These are phyloP conservation scores for Hypoxylon sp. DNA, from an alignment of 2,329 filamentous ascomycete genomes.

Conservation along the genomic window DNA sequence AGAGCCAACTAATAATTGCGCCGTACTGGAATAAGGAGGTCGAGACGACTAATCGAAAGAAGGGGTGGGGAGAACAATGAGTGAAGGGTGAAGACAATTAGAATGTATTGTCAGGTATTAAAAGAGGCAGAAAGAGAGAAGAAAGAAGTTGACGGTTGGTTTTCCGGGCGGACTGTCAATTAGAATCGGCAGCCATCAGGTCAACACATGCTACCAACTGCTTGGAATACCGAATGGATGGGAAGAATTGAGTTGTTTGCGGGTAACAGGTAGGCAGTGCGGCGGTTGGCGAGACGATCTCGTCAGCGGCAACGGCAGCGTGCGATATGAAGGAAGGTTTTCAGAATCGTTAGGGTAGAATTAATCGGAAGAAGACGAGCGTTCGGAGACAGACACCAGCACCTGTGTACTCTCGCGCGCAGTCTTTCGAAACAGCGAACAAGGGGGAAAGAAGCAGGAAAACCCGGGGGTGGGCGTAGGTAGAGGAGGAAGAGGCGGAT, in stretches of 20 bases:
- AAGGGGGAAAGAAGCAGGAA: conserved; percentile 43
- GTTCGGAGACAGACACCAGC: conserved; percentile 43
- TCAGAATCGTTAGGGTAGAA: conserved; percentile 44
- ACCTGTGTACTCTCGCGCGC: conserved; percentile 40
- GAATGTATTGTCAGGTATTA: conserved; percentile 47
- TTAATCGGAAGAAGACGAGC: conserved; percentile 39
- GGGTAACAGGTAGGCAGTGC: conserved; percentile 35
- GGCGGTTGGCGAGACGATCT: conserved; percentile 48
- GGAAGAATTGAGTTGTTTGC: conserved; percentile 42
- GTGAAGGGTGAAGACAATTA: conserved; percentile 37
- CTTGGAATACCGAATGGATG: conserved; percentile 42
- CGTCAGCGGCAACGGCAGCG: conserved; percentile 45
- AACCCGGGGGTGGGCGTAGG: conserved; percentile 43
- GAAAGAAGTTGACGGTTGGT: conserved; percentile 35
- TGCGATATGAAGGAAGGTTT: conserved; percentile 45
- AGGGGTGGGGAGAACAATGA: conserved; percentile 43
- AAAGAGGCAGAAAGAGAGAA: conserved; percentile 37
- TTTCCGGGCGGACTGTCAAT: conserved; percentile 43
- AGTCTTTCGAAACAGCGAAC: conserved; percentile 44
- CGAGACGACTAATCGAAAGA: conserved; percentile 20
- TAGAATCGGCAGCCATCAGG: conserved; percentile 49
- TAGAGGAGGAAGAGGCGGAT: conserved; percentile 35
- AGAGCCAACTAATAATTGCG: conserved; percentile 20
- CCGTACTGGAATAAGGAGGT: conserved; percentile 18
- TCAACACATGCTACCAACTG: conserved; percentile 41